These are phyloP conservation scores for Penicillium freii DNA, from an alignment of 2,329 filamentous ascomycete species.

Conservation along the genomic window DNA sequence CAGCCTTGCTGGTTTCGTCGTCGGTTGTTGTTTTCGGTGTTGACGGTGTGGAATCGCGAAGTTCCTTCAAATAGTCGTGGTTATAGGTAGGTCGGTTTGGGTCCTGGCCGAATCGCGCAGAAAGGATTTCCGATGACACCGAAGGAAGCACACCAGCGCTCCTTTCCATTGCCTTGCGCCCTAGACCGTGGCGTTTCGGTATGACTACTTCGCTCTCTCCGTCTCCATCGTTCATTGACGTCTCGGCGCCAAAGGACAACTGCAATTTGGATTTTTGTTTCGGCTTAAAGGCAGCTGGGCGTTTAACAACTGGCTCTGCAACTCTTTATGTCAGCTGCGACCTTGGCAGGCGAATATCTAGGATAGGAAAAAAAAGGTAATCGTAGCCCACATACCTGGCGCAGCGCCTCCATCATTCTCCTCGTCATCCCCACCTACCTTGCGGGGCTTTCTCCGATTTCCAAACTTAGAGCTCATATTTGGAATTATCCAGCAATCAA, in stretches of 20 bases:
- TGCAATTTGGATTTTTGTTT: conserved; percentile 73
- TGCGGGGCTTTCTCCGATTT: conserved; percentile 66
- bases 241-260: conserved; percentile 71
- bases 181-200: conserved; percentile 60
- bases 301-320: conserved; percentile 51
- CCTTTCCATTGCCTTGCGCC: conserved; percentile 64
- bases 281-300: conserved; percentile 50
- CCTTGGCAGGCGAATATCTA: conserved; percentile 19
- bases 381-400: conserved; percentile 42
- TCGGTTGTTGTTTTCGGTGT: conserved; percentile 60
- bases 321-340: conserved; percentile 36
- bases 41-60: conserved; percentile 80
- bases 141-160: conserved; percentile 61
- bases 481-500: neutral
- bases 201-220: conserved; percentile 56
- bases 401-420: conserved; percentile 30
- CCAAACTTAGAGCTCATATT: conserved; percentile 58
- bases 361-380: conserved; percentile 12
- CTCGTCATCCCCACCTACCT: conserved; percentile 71
- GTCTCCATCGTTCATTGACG: conserved; percentile 55
- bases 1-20: conserved; percentile 53
- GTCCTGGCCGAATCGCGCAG: conserved; percentile 59
- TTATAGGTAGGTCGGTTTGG: conserved; percentile 76
- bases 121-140: conserved; percentile 52
- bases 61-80: conserved; percentile 79